Percentiles rank a stretch among this genome's conserved stretches.
Conservation (phyloP, 2,329 filamentous ascomycete genomes). For the Chrysoporthe austroafricana region DNA sequence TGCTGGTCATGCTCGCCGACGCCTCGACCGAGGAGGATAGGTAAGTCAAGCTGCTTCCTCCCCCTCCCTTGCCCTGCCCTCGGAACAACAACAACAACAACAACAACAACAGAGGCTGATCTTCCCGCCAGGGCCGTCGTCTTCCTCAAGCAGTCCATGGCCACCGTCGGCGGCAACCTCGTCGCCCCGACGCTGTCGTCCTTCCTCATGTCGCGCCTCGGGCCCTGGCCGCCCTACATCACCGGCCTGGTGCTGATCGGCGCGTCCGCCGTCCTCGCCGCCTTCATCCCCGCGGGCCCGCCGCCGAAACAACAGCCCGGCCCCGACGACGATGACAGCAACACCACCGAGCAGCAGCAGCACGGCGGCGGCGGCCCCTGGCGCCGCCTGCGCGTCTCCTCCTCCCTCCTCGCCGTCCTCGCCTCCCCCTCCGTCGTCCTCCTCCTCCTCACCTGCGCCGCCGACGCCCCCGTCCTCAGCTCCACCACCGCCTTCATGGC, state of each 20-base stretch:
- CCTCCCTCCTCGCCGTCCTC: conserved; percentile 27
- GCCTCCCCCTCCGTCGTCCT: conserved; percentile 28
- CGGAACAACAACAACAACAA: too few relatives aligned
- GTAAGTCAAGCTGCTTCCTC: not conserved
- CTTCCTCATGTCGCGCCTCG: conserved; percentile 35
- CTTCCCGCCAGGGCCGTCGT: not conserved
- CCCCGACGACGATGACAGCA: too few relatives aligned
- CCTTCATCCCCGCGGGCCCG: conserved; percentile 38
- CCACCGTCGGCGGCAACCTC: conserved; percentile 27
- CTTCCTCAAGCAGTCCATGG: conserved; percentile 12
- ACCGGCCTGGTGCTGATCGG: conserved; percentile 29
- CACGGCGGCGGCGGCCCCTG: not conserved
- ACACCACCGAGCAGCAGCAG: too few relatives aligned
- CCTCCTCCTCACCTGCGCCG: conserved; percentile 27
- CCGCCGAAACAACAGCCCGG: conserved; percentile 9
- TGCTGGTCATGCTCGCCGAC: conserved; percentile 17
- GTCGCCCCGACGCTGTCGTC: conserved; percentile 35
- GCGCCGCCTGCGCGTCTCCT: conserved; percentile 21
- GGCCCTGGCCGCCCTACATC: conserved; percentile 36
- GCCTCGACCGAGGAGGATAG: conserved; percentile 16
- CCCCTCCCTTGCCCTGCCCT: too few relatives aligned
- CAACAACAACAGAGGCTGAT: too few relatives aligned
- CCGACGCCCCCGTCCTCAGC: conserved; percentile 19
- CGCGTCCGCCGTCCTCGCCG: conserved; percentile 7
- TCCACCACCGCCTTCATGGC: conserved; percentile 32